A percentile compares a stretch with the other conserved stretches of the same genome.
These are phyloP conservation scores for Euryodendron excelsum DNA, from an alignment of 148 eudicot species.

Conservation along the genomic window DNA sequence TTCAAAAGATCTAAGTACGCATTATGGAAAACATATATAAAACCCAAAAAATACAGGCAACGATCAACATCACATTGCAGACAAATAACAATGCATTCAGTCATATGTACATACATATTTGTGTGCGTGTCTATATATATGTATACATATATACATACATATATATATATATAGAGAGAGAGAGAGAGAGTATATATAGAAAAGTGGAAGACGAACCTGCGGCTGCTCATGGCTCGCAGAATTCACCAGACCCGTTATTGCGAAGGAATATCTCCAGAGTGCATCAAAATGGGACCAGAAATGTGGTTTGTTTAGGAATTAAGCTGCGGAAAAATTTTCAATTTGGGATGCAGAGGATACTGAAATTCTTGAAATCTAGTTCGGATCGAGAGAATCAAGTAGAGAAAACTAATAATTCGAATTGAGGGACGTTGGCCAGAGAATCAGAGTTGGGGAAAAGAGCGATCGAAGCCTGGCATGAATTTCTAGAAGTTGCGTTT, in stretches of 20 bases:
- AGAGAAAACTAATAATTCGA: too few species aligned
- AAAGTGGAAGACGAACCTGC: not conserved
- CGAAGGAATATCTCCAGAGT: not conserved
- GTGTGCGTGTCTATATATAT: not conserved
- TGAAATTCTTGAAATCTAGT: too few species aligned
- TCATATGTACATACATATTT: not conserved
- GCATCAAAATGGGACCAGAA: not conserved
- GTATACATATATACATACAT: not conserved
- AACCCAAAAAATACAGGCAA: not conserved
- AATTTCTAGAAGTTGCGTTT: too few species aligned
- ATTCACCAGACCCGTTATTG: not conserved
- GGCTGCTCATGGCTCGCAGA: conserved; percentile 1
- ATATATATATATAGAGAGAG: not conserved
- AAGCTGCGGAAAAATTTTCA: not conserved
- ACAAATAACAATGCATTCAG: not conserved
- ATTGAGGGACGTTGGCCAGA: too few species aligned
- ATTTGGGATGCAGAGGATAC: not conserved
- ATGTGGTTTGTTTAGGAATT: not conserved
- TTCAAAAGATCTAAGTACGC: not conserved
- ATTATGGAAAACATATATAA: not conserved
- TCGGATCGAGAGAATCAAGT: too few species aligned
- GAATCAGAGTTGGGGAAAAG: too few species aligned
- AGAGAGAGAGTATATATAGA: not conserved
- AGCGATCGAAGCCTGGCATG: too few species aligned
- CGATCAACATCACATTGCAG: not conserved